phyloP scores from a whole-genome alignment of 495 filamentous ascomycete genomes.

The Aspergillus panamensis region DNA sequence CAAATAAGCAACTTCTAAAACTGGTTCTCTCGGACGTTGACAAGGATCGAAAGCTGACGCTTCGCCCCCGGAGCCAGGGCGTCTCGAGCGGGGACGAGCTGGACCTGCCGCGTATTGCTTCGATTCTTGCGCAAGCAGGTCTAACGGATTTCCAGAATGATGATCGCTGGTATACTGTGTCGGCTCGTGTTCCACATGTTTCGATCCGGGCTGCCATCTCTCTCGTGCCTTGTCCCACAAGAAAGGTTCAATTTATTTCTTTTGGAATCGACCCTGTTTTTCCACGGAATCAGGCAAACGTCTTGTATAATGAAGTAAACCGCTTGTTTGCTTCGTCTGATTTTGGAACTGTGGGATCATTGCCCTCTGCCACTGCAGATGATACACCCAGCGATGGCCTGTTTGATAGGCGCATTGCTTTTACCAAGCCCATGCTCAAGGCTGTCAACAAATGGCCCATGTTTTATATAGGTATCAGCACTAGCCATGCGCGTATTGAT shows the following conservation, averaged over 20 bases:
- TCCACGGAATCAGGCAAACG: conserved; percentile 50
- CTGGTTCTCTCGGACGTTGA: conserved; percentile 33
- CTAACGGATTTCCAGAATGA: conserved; percentile 50
- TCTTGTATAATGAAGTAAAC: conserved; percentile 79
- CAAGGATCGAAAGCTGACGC: conserved; percentile 28
- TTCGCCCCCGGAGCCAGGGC: conserved; percentile 23
- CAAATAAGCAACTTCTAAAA: conserved; percentile 42
- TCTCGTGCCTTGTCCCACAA: conserved; percentile 63
- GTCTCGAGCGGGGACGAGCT: conserved; percentile 10
- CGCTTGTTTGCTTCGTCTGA: conserved; percentile 69
- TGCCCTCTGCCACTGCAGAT: neutral
- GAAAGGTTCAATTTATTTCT: conserved; percentile 74
- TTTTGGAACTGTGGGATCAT: conserved; percentile 61
- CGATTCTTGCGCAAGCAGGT: conserved; percentile 61
- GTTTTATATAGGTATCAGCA: conserved; percentile 76
- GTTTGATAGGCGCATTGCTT: conserved; percentile 1
- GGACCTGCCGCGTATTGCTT: conserved; percentile 39
- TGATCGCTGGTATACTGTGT: conserved; percentile 63
- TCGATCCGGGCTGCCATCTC: conserved; percentile 67
- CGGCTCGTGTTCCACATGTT: conserved; percentile 57
- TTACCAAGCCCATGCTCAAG: conserved; percentile 53
- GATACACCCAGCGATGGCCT: neutral
- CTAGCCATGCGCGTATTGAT: conserved; percentile 10
- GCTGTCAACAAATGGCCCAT: conserved; percentile 82
- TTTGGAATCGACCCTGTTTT: conserved; percentile 62